Evolutionary conservation across 2,329 filamentous ascomycete species (phyloP).

Genomic region (Fusarium sarcochroum): DNA sequence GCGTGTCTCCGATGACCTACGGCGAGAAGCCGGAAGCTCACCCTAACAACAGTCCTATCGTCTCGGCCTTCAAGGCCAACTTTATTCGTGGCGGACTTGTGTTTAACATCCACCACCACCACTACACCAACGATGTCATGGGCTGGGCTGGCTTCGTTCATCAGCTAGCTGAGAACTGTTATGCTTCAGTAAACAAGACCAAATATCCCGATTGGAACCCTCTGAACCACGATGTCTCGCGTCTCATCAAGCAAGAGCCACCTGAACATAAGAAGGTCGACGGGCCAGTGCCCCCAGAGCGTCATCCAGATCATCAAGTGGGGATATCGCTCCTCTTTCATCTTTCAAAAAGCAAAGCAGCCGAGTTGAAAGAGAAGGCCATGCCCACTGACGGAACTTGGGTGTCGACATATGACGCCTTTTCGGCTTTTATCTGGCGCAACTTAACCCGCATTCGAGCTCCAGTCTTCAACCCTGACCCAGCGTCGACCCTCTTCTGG

Average conservation of each 20-base stretch:
- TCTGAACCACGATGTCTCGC: constrained; percentile 53
- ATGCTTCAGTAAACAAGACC: constrained; percentile 49
- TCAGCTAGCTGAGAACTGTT: constrained; percentile 61
- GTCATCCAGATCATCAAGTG: constrained; percentile 50
- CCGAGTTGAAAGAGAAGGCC: constrained; percentile 56
- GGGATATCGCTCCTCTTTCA: constrained; percentile 57
- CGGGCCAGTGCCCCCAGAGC: constrained; percentile 47
- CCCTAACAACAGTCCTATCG: constrained; percentile 51
- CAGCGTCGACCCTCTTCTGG: constrained; percentile 51
- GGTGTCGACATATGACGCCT: constrained; percentile 64
- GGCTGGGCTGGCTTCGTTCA: constrained; percentile 56
- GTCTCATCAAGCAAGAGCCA: constrained; percentile 50
- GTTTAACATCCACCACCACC: constrained; percentile 59
- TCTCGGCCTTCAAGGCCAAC: constrained; percentile 58
- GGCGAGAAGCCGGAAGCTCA: constrained; percentile 57
- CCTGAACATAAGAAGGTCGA: constrained; percentile 51
- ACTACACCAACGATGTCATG: constrained; percentile 60
- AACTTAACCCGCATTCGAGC: constrained; percentile 54
- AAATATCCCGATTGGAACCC: constrained; percentile 55
- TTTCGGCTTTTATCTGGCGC: constrained; percentile 60
- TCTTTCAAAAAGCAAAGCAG: constrained; percentile 59
- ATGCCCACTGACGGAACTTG: constrained; percentile 53
- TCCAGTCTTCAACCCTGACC: constrained; percentile 52
- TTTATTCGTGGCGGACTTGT: constrained; percentile 59
- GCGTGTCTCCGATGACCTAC: constrained; percentile 56